phyloP scores from a whole-genome alignment of 176 grass and related monocot genomes.

The Calamus simplicifolius region DNA sequence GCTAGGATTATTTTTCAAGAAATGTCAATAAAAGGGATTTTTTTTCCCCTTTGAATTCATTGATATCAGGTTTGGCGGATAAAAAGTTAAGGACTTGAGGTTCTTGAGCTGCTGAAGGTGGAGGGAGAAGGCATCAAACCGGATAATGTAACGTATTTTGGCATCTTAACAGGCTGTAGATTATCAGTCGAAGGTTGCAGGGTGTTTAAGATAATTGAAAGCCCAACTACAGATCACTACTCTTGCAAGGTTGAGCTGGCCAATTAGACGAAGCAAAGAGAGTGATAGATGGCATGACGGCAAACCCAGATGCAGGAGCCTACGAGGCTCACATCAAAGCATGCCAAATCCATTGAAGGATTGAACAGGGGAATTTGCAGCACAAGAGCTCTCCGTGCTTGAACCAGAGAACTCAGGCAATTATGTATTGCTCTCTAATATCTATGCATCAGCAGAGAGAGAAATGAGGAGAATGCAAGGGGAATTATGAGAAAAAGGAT shows the following conservation, averaged over 20 bases:
- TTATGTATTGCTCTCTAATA: constrained; percentile 12
- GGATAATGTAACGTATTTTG: constrained; percentile 2
- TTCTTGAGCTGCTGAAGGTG: constrained; percentile 1
- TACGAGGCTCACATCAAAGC: constrained; percentile 10
- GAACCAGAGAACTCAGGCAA: constrained; percentile 20
- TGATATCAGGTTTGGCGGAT: constrained; percentile 12
- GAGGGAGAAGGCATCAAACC: constrained; percentile 14
- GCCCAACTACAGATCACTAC: constrained; percentile 5
- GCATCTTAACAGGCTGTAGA: constrained; percentile 13
- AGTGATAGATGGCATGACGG: constrained; percentile 9
- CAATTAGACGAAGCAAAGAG: constrained; percentile 5
- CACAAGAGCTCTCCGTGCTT: constrained; percentile 4
- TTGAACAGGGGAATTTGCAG: constrained; percentile 11
- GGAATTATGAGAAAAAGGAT: neutral
- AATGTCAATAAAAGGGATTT: constrained; percentile 8
- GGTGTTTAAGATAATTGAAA: constrained; percentile 6
- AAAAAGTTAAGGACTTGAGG: neutral
- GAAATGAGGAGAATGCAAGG: neutral
- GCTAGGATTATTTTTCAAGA: constrained; percentile 2
- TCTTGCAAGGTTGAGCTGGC: constrained; percentile 13
- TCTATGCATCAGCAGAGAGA: constrained; percentile 6
- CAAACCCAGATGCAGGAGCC: constrained; percentile 15
- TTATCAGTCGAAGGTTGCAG: neutral
- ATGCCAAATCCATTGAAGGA: neutral
- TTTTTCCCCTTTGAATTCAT: constrained; percentile 1